phyloP scores from a whole-genome alignment of 2,329 filamentous ascomycete species.

The Cytospora paraplurivora region DNA sequence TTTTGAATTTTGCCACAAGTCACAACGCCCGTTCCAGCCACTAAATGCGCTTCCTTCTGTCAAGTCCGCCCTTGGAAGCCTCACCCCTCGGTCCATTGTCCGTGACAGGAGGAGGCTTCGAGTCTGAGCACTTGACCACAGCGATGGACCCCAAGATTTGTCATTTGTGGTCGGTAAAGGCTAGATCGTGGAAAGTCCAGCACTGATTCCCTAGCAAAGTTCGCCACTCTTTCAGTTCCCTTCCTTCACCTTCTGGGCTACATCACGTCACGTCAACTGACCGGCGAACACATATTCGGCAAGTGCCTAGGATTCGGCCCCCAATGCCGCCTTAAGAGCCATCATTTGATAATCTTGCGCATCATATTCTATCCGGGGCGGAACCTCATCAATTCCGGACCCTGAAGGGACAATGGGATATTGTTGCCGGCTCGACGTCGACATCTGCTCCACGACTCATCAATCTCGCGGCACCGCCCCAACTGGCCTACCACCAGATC shows the following conservation, averaged over 20 bases:
- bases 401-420: neutral
- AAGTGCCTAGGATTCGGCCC: slow-evolving; percentile 19
- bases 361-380: neutral
- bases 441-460: slow-evolving; percentile 22
- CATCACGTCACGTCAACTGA: neutral
- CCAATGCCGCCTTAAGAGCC: neutral
- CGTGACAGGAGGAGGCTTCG: neutral
- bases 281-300: slow-evolving; percentile 2
- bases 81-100: slow-evolving; percentile 5
- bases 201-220: neutral
- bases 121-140: slow-evolving; percentile 6
- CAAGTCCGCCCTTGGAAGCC: slow-evolving; percentile 1
- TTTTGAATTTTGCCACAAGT: neutral
- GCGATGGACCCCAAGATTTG: slow-evolving; percentile 18
- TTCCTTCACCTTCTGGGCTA: slow-evolving; percentile 6
- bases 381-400: neutral
- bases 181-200: neutral
- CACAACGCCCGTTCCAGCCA: neutral
- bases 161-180: slow-evolving; percentile 13
- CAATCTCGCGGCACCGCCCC: neutral
- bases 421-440: slow-evolving; percentile 6
- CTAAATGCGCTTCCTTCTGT: neutral
- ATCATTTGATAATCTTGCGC: neutral
- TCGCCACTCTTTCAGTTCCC: slow-evolving; percentile 15
- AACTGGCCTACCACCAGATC: slow-evolving; percentile 18